These are phyloP conservation scores for Dissophora ornata DNA, from an alignment of 192 early-diverging fungal species.

Conservation along the genomic window DNA sequence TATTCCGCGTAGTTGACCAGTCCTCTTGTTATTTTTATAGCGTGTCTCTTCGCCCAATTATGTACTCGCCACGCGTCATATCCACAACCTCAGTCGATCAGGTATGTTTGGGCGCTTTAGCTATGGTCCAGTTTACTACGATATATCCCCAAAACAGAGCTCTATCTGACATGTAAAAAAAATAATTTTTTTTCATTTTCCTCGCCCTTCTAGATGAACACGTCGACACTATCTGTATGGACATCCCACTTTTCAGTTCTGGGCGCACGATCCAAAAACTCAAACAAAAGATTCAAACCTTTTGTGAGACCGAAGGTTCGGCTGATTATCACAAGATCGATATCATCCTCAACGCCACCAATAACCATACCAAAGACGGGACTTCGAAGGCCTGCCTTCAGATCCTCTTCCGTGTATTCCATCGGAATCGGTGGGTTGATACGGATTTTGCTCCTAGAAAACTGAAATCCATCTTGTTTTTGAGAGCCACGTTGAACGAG, in stretches of 20 bases:
- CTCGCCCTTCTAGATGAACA: constrained; percentile 28
- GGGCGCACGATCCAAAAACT: constrained; percentile 30
- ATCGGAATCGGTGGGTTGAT: constrained; percentile 33
- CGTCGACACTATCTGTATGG: constrained; percentile 37
- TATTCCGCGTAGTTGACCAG: too few relatives aligned
- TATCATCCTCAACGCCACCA: constrained; percentile 38
- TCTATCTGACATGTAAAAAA: neutral
- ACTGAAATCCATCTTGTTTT: constrained; percentile 31
- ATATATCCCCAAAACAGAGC: too few relatives aligned
- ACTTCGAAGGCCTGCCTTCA: constrained; percentile 47
- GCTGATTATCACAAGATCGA: constrained; percentile 41
- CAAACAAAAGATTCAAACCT: constrained; percentile 43
- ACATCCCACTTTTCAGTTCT: constrained; percentile 43
- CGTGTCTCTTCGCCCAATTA: constrained; percentile 30
- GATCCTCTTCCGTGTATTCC: constrained; percentile 25
- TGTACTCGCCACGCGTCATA: constrained; percentile 22
- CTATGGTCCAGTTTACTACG: too few relatives aligned
- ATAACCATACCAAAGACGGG: constrained; percentile 46
- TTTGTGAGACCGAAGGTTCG: constrained; percentile 21
- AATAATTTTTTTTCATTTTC: neutral
- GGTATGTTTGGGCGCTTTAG: neutral
- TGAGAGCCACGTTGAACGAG: constrained; percentile 30
- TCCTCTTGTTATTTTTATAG: too few relatives aligned
- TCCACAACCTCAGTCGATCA: constrained; percentile 44
- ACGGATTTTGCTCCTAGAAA: constrained; percentile 12